Evolutionary conservation across 2,329 filamentous ascomycete species (phyloP).

Genomic region (Thelonectria olida): DNA sequence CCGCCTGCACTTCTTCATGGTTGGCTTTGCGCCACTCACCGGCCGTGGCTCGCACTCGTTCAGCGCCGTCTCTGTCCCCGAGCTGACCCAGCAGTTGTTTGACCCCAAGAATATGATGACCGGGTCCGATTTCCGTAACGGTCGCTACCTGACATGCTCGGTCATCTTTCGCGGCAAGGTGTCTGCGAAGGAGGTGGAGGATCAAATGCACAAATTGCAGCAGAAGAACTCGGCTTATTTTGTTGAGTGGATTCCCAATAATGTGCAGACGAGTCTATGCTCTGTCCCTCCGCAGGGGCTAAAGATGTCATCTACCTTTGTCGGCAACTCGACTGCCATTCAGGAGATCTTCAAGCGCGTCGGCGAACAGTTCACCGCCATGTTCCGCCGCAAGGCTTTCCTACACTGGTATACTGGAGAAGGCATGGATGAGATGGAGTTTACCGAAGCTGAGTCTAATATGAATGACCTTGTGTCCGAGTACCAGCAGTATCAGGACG

Average conservation of each 20-base stretch:
- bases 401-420: constrained; percentile 99
- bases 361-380: constrained; percentile 98
- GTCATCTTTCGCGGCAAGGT: constrained; percentile 99
- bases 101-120: constrained; percentile 99
- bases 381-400: constrained; percentile 99
- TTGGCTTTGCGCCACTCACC: constrained; percentile 98
- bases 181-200: constrained; percentile 99
- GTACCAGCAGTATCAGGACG: constrained; percentile 99
- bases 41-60: constrained; percentile 87
- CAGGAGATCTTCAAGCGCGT: constrained; percentile 99
- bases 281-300: constrained; percentile 96
- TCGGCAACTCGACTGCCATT: constrained; percentile 98
- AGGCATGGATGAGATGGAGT: constrained; percentile 99
- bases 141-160: constrained; percentile 99
- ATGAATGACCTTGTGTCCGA: constrained; percentile 99
- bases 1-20: constrained; percentile 99
- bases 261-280: constrained; percentile 98
- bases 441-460: constrained; percentile 99
- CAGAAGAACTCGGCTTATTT: constrained; percentile 99
- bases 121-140: constrained; percentile 99
- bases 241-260: constrained; percentile 99
- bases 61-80: constrained; percentile 96
- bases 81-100: constrained; percentile 99
- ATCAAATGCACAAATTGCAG: constrained; percentile 99
- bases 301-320: constrained; percentile 98